Evolutionary conservation across 176 grass and related monocot genomes (phyloP).

Genomic region (Tillandsia leiboldiana): DNA sequence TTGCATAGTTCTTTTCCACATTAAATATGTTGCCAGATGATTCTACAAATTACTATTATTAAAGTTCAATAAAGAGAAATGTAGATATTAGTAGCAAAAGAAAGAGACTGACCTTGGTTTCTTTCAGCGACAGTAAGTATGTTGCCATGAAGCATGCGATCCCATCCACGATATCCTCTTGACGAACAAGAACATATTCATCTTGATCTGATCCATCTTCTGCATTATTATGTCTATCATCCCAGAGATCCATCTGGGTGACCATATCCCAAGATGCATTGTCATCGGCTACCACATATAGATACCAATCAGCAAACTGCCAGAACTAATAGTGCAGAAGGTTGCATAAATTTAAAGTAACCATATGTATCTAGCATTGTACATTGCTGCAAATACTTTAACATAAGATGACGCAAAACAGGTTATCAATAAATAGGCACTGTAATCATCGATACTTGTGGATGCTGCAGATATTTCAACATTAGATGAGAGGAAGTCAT

Average conservation of each 20-base stretch:
- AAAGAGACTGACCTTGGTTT: constrained; percentile 19
- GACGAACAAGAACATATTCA: constrained; percentile 20
- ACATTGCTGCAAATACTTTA: too few species aligned
- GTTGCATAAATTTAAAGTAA: not conserved
- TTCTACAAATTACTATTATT: not conserved
- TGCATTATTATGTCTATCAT: constrained; percentile 12
- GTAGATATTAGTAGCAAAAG: not conserved
- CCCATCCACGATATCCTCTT: constrained; percentile 23
- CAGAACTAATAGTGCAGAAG: not conserved
- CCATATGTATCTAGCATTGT: not conserved
- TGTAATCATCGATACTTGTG: not conserved
- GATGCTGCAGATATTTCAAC: not conserved
- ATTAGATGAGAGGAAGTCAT: not conserved
- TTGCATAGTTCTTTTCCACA: not conserved
- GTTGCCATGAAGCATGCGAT: constrained; percentile 28
- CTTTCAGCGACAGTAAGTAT: constrained; percentile 20
- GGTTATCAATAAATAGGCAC: too few species aligned
- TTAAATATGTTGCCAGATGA: not conserved
- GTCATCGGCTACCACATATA: constrained; percentile 7
- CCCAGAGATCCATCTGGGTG: constrained; percentile 11
- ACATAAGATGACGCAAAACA: too few species aligned
- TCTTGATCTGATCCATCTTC: constrained; percentile 14
- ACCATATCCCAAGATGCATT: constrained; percentile 23
- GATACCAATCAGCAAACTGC: constrained; percentile 6
- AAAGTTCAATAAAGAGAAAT: not conserved